Conservation (phyloP, 139 green algal genomes). For the Edaphochlamys debaryana region DNA sequence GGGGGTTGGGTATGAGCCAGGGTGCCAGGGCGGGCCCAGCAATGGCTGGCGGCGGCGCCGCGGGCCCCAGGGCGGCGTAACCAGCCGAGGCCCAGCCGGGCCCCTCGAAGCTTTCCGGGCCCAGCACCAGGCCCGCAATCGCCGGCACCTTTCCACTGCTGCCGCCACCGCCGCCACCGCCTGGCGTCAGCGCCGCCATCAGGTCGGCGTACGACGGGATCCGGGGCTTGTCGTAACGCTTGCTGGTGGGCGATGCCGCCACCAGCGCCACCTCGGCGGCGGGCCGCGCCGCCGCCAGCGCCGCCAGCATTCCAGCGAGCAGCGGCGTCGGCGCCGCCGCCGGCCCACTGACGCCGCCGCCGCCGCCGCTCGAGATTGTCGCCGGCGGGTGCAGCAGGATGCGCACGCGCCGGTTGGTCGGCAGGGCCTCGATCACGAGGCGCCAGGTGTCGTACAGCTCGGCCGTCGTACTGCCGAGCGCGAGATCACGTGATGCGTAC, state of each 20-base stretch:
- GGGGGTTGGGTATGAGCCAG: conserved; percentile 16
- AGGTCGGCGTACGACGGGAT: conserved; percentile 12
- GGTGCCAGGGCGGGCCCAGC: neutral
- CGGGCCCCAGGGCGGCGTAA: neutral
- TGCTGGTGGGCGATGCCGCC: conserved; percentile 9
- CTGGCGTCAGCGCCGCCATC: conserved; percentile 11
- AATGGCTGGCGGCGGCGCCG: neutral
- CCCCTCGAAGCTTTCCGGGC: conserved; percentile 25
- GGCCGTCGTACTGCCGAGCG: neutral
- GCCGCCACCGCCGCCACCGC: neutral
- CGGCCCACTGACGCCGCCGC: neutral
- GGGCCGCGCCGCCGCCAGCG: neutral
- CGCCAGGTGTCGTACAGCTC: conserved; percentile 8
- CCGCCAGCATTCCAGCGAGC: conserved; percentile 1
- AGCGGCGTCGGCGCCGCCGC: neutral
- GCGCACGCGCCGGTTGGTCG: neutral
- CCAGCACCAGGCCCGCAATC: conserved; percentile 8
- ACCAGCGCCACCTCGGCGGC: conserved; percentile 21
- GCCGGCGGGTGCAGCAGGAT: conserved; percentile 34
- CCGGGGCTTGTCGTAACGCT: conserved; percentile 39
- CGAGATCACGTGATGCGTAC: neutral
- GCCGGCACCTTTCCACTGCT: neutral
- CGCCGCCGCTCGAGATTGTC: neutral
- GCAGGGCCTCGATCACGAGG: neutral
- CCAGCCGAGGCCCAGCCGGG: too few species aligned